These are phyloP conservation scores for Papiliotrema laurentii DNA, from an alignment of 1,284 basidiomycete genomes.

Conservation along the genomic window DNA sequence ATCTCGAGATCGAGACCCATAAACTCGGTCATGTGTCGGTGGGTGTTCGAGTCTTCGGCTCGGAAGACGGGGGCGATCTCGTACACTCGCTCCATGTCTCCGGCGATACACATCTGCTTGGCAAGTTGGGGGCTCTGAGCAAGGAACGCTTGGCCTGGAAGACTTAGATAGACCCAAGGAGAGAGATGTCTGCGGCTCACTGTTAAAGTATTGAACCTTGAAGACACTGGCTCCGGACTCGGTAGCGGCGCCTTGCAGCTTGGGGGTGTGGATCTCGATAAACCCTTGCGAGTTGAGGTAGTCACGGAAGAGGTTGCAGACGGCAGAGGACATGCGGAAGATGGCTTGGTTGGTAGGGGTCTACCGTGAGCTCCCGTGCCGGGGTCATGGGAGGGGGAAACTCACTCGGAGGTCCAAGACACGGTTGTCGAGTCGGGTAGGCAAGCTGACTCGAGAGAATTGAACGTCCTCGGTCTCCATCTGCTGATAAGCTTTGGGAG, in stretches of 20 bases:
- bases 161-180: neutral
- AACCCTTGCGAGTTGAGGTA: conserved; percentile 66
- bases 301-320: conserved; percentile 84
- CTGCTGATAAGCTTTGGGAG: conserved; percentile 9
- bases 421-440: conserved; percentile 93
- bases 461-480: conserved; percentile 59
- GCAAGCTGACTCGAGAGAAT: conserved; percentile 64
- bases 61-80: conserved; percentile 96
- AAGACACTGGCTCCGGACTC: conserved; percentile 97
- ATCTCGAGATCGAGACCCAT: conserved; percentile 99
- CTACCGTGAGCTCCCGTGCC: conserved; percentile 50
- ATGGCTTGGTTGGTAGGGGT: conserved; percentile 95
- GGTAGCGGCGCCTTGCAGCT: conserved; percentile 94
- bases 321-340: conserved; percentile 84
- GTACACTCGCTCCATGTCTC: conserved; percentile 96
- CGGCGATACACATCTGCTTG: conserved; percentile 99
- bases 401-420: conserved; percentile 86
- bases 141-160: conserved; percentile 65
- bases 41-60: conserved; percentile 96
- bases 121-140: conserved; percentile 96
- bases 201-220: conserved; percentile 97
- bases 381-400: conserved; percentile 8
- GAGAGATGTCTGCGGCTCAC: conserved; percentile 47
- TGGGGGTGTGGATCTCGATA: conserved; percentile 94
- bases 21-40: conserved; percentile 98